phyloP scores from a whole-genome alignment of 495 filamentous ascomycete genomes.

The Penicillium lagena region DNA sequence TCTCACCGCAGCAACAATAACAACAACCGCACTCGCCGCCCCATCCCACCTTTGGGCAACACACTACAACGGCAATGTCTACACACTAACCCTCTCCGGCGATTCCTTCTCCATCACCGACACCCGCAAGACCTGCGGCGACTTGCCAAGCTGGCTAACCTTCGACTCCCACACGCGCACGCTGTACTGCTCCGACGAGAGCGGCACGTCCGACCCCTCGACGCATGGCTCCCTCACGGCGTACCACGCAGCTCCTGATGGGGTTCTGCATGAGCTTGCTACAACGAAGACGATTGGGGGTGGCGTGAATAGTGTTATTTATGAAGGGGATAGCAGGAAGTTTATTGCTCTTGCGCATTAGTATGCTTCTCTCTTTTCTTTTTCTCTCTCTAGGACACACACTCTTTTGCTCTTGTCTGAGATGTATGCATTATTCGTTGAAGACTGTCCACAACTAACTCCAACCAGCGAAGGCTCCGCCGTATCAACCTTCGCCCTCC shows the following conservation, averaged over 20 bases:
- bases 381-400: neutral
- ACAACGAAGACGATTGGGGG: conserved; percentile 21
- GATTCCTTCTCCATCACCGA: conserved; percentile 32
- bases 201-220: conserved; percentile 33
- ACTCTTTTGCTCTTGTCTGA: too few species aligned
- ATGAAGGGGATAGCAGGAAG: conserved; percentile 21
- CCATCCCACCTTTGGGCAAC: conserved; percentile 44
- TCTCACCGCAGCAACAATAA: neutral
- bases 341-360: conserved; percentile 42
- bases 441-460: conserved; percentile 5
- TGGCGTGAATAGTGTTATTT: conserved; percentile 36
- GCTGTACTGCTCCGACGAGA: conserved; percentile 59
- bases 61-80: conserved; percentile 54
- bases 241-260: conserved; percentile 13
- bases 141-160: conserved; percentile 54
- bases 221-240: conserved; percentile 25
- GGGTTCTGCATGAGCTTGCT: conserved; percentile 19
- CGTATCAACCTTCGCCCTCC: conserved; percentile 31
- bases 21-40: neutral
- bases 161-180: conserved; percentile 44
- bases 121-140: conserved; percentile 36
- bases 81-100: conserved; percentile 41
- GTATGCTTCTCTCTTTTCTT: conserved; percentile 17
- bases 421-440: neutral
- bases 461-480: conserved; percentile 23